Evolutionary conservation across 768 basidiomycete genomes (phyloP).

Genomic region (Exsudoporus frostii): DNA sequence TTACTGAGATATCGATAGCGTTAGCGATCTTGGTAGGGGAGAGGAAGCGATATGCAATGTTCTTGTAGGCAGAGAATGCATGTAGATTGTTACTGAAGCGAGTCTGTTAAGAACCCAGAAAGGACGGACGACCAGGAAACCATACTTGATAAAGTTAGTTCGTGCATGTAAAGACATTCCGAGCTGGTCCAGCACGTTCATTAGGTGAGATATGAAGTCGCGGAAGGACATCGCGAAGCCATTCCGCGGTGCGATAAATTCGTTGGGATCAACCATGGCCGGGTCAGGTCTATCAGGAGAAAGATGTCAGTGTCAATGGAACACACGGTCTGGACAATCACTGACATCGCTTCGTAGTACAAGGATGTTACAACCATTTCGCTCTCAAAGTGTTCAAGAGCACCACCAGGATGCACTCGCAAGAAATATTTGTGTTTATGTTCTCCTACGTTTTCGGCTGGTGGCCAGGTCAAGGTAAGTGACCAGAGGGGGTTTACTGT

Average conservation of each 20-base stretch:
- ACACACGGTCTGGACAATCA: conserved; percentile 5
- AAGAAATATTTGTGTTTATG: conserved; percentile 81
- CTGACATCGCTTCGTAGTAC: conserved; percentile 85
- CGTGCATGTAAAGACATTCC: conserved; percentile 82
- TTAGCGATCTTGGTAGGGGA: conserved; percentile 75
- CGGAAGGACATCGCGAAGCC: conserved; percentile 81
- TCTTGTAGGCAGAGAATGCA: conserved; percentile 71
- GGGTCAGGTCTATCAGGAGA: conserved; percentile 64
- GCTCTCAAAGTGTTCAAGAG: conserved; percentile 82
- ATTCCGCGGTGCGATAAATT: conserved; percentile 78
- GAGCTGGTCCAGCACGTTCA: conserved; percentile 78
- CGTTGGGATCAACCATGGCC: conserved; percentile 69
- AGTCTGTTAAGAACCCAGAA: neutral
- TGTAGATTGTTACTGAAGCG: conserved; percentile 66
- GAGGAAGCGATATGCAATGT: conserved; percentile 89
- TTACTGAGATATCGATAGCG: conserved; percentile 86
- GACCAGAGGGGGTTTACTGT: conserved; percentile 73
- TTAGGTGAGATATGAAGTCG: conserved; percentile 78
- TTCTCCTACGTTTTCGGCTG: conserved; percentile 62
- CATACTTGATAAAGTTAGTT: conserved; percentile 77
- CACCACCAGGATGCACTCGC: conserved; percentile 81
- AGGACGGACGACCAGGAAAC: conserved; percentile 10
- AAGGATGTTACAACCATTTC: conserved; percentile 75
- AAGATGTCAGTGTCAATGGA: neutral
- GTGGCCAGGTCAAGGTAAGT: conserved; percentile 74